Percentiles rank a stretch among this genome's conserved stretches.
Evolutionary conservation across 2,329 filamentous ascomycete species (phyloP).

Genomic region (Penicillium rolfsii): DNA sequence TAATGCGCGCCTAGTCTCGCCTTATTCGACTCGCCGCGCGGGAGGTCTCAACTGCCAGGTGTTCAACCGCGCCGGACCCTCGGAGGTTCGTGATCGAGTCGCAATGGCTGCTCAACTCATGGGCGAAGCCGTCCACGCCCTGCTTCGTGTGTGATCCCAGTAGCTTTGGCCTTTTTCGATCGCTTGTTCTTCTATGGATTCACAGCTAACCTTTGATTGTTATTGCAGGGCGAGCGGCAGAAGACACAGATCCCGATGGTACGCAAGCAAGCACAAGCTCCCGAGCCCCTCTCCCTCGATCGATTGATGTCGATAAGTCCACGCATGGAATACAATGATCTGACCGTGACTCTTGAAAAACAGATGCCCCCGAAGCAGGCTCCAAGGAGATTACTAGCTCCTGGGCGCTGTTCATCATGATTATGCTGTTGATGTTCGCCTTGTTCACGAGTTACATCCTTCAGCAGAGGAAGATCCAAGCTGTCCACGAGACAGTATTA

Average conservation of each 20-base stretch:
- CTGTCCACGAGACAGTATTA: conserved; percentile 95
- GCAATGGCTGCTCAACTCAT: conserved; percentile 43
- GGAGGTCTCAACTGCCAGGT: conserved; percentile 37
- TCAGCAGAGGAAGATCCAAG: conserved; percentile 95
- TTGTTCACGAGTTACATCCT: conserved; percentile 97
- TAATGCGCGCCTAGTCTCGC: conserved; percentile 43
- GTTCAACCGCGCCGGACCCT: conserved; percentile 31
- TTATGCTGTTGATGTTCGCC: conserved; percentile 88
- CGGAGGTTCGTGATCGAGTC: conserved; percentile 28
- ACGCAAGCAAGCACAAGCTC: conserved; percentile 31
- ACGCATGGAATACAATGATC: conserved; percentile 17
- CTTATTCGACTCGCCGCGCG: conserved; percentile 36
- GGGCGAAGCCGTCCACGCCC: conserved; percentile 39
- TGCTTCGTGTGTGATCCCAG: conserved; percentile 40
- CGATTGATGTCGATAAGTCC: conserved; percentile 7
- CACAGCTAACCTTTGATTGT: conserved; percentile 25
- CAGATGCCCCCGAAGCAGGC: conserved; percentile 73
- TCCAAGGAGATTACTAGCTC: conserved; percentile 94
- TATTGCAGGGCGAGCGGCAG: conserved; percentile 39
- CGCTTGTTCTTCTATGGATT: neutral
- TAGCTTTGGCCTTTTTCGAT: neutral
- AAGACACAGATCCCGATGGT: conserved; percentile 47
- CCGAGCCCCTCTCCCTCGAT: conserved; percentile 12
- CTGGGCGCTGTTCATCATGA: conserved; percentile 96
- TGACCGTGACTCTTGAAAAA: conserved; percentile 28